Evolutionary conservation across 441 rosid species (phyloP).

Genomic region (Erysimum cheiri): DNA sequence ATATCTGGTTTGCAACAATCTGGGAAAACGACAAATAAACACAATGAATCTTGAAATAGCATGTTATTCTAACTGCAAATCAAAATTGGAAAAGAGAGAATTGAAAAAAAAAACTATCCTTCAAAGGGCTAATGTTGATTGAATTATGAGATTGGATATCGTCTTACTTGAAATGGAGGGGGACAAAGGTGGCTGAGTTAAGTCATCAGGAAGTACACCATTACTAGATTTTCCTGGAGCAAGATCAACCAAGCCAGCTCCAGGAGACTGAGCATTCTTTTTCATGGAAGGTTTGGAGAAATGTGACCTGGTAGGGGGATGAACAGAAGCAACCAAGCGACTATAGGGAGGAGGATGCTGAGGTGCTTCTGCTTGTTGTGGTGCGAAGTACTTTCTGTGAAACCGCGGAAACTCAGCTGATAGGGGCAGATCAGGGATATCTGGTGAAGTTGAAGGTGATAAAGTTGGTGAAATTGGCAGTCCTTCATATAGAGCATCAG

Average conservation of each 20-base stretch:
- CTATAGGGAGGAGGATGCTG: constrained; percentile 60
- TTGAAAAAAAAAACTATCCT: not conserved
- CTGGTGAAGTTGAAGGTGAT: constrained; percentile 50
- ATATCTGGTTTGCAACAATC: constrained; percentile 84
- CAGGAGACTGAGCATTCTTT: constrained; percentile 59
- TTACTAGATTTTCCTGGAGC: constrained; percentile 68
- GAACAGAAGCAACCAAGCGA: constrained; percentile 61
- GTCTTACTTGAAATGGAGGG: constrained; percentile 70
- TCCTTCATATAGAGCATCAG: constrained; percentile 45
- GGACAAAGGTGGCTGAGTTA: constrained; percentile 86
- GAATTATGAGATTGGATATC: constrained; percentile 3
- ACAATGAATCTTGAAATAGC: constrained; percentile 33
- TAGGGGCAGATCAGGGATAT: constrained; percentile 55
- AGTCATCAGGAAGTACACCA: constrained; percentile 58
- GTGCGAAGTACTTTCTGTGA: constrained; percentile 59
- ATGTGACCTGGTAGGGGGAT: constrained; percentile 63
- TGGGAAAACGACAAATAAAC: constrained; percentile 45
- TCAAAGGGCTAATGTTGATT: constrained; percentile 5
- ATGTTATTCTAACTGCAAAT: constrained; percentile 15
- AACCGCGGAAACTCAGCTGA: constrained; percentile 51
- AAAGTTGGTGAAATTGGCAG: constrained; percentile 48
- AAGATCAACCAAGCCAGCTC: constrained; percentile 63
- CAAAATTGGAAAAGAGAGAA: constrained; percentile 6
- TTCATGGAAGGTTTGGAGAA: constrained; percentile 69
- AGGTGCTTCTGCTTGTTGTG: constrained; percentile 52